Evolutionary conservation across 495 filamentous ascomycete genomes (phyloP), one percentile per base, ranked within the genome.

Genomic region (Articulospora tetracladia): DNA sequence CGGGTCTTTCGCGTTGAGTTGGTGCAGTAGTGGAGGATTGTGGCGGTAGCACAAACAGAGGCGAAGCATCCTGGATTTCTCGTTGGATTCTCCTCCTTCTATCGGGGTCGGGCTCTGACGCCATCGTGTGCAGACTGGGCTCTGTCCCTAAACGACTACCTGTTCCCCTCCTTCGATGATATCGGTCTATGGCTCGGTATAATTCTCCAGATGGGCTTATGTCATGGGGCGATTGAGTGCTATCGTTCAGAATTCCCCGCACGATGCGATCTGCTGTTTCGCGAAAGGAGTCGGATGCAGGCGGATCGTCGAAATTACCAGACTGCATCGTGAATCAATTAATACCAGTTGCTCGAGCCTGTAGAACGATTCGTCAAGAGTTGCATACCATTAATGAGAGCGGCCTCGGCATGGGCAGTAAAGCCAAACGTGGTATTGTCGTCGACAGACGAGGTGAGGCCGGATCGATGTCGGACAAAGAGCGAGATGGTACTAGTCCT

Each of bases 221-320:
- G 7, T 70, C 64, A 62, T 69, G 65, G 13, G 68, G 57, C 7
- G 68, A 55, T 48, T 62, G 68, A 63, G 66, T 68, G n/a, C 17
- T 8, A 57, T 70, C 71, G 69, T 79, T 69, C 67, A 76, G 68
- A 39, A 74, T 72, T 51, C 60, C 74, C 26, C 63, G 63, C 20
- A 69, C 62, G 23, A 73, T 75, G 41, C 73, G 74, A 61, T 78
- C 70, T 54, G 73, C 73, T n/a, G 68, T 72, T 64, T 67, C 69
- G 59, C 64, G 73, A 47, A 59, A 58, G 56, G 61, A 75, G 54
- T 74, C 78, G 55, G 78, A 78, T 52, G 81, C 75, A 44, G 79
- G 74, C 55, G 77, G 81, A 63, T 79, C 77, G 68, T 83, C 79
- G 68, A 79, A 79, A 71, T 84, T 83, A 59, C 79, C 79, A 69